Percentiles rank a stretch among this genome's conserved stretches.
These are phyloP conservation scores for Termitomyces eurrhizus DNA, from an alignment of 768 basidiomycete species.

Conservation along the genomic window DNA sequence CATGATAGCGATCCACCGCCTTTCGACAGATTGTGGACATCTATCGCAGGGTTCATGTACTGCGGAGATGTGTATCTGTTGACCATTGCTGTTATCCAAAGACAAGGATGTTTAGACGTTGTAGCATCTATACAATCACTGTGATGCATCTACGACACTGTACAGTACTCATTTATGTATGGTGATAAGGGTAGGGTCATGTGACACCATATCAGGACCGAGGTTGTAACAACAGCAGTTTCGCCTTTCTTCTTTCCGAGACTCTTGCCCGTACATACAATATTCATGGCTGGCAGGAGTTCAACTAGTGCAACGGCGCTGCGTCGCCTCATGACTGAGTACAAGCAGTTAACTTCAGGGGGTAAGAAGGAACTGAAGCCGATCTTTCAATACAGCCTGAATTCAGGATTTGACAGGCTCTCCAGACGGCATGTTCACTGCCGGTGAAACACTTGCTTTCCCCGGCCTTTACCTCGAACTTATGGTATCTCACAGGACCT, in stretches of 20 bases:
- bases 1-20: background rate
- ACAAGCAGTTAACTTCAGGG: slow-evolving; percentile 80
- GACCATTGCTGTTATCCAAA: slow-evolving; percentile 5
- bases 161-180: background rate
- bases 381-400: slow-evolving; percentile 7
- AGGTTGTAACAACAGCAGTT: background rate
- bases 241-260: background rate
- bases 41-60: slow-evolving; percentile 1
- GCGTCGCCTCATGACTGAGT: slow-evolving; percentile 89
- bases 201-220: background rate
- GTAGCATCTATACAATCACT: background rate
- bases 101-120: slow-evolving; percentile 4
- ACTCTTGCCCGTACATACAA: background rate
- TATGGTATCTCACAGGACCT: slow-evolving; percentile 51
- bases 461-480: background rate
- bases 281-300: slow-evolving; percentile 48
- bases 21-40: slow-evolving; percentile 2
- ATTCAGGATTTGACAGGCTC: slow-evolving; percentile 46
- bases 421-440: slow-evolving; percentile 96
- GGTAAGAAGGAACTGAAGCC: slow-evolving; percentile 37
- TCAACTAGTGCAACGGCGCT: slow-evolving; percentile 68
- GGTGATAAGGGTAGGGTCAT: background rate
- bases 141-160: background rate
- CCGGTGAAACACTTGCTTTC: slow-evolving; percentile 41
- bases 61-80: slow-evolving; percentile 7